Evolutionary conservation across 164 flowering plant species (phyloP).

Genomic region (Chimonanthus praecox): DNA sequence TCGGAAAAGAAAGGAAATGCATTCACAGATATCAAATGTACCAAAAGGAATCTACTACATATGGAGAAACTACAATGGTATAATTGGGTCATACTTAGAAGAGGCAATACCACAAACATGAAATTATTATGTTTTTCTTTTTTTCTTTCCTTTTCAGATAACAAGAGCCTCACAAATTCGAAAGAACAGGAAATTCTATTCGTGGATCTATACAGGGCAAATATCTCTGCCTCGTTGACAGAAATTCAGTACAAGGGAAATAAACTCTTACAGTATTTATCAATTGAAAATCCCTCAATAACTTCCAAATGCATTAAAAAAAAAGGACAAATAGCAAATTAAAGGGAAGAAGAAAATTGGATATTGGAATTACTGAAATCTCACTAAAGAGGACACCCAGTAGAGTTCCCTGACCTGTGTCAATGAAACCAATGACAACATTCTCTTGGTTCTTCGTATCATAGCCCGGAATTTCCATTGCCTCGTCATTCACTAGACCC

Average conservation of each 20-base stretch:
- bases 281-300: not conserved
- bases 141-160: no score
- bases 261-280: not conserved
- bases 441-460: conserved; percentile 69
- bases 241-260: not conserved
- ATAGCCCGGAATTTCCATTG: conserved; percentile 66
- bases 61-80: no score
- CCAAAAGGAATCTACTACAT: no score
- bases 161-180: not conserved
- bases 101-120: no score
- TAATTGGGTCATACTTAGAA: no score
- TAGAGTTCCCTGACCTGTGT: conserved; percentile 43
- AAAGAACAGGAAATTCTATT: not conserved
- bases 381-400: not conserved
- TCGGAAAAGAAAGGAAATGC: no score
- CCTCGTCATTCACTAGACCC: conserved; percentile 59
- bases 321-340: no score
- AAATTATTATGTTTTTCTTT: no score
- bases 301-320: not conserved
- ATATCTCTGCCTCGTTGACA: not conserved
- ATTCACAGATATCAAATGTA: no score
- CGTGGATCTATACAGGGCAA: not conserved
- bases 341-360: not conserved
- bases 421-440: conserved; percentile 70
- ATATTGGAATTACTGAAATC: not conserved